These are phyloP conservation scores for Dendrocalamus latiflorus DNA, from an alignment of 202 grass and related monocot species.

Conservation along the genomic window DNA sequence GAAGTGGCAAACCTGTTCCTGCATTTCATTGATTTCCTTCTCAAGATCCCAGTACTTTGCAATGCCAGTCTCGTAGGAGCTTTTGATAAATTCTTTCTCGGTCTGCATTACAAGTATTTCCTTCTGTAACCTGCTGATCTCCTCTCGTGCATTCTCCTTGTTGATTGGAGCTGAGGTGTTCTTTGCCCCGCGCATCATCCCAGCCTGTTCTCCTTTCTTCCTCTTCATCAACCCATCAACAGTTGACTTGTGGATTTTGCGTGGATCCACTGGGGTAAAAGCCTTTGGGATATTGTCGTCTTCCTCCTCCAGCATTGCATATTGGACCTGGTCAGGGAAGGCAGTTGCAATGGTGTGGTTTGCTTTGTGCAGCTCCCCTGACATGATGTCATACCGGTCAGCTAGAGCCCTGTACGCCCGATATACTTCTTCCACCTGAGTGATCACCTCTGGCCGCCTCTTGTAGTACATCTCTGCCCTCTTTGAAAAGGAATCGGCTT, in stretches of 20 bases:
- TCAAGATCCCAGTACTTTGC: slow-evolving; percentile 95
- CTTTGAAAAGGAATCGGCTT: slow-evolving; percentile 89
- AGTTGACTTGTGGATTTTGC: slow-evolving; percentile 78
- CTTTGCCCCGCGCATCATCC: not conserved
- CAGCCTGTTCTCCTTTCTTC: slow-evolving; percentile 37
- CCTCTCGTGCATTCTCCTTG: slow-evolving; percentile 71
- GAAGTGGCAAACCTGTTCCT: slow-evolving; percentile 63
- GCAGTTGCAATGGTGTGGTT: slow-evolving; percentile 95
- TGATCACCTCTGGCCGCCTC: slow-evolving; percentile 79
- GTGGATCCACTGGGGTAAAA: slow-evolving; percentile 68
- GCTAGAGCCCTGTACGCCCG: slow-evolving; percentile 65
- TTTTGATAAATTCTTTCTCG: slow-evolving; percentile 95
- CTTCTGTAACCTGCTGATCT: slow-evolving; percentile 83
- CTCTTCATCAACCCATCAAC: slow-evolving; percentile 76
- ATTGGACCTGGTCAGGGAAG: slow-evolving; percentile 94
- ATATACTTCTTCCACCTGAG: slow-evolving; percentile 85
- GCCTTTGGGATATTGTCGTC: slow-evolving; percentile 90
- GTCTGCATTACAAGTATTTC: slow-evolving; percentile 82
- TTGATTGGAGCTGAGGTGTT: slow-evolving; percentile 18
- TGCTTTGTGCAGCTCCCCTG: slow-evolving; percentile 90
- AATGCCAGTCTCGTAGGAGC: slow-evolving; percentile 82
- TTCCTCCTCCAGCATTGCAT: slow-evolving; percentile 82
- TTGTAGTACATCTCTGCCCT: slow-evolving; percentile 98
- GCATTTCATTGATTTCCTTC: slow-evolving; percentile 83
- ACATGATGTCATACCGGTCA: slow-evolving; percentile 88